phyloP scores from a whole-genome alignment of 345 rosid species.

The Linum tenue region DNA sequence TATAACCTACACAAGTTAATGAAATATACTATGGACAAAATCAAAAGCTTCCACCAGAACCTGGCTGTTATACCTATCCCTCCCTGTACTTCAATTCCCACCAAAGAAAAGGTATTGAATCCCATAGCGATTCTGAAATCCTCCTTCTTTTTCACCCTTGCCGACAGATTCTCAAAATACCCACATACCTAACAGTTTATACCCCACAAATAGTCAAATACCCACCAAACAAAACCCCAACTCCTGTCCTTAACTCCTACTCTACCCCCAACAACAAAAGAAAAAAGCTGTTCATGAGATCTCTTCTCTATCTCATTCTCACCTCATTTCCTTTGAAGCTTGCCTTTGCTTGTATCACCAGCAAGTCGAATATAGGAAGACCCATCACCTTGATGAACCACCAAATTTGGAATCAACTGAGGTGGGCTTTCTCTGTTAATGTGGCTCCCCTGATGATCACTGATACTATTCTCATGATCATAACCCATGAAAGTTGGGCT shows the following conservation, averaged over 20 bases:
- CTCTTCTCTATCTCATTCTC: too few species aligned
- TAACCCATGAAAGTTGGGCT: neutral
- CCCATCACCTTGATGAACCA: neutral
- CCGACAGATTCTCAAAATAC: too few species aligned
- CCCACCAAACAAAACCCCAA: too few species aligned
- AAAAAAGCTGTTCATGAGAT: too few species aligned
- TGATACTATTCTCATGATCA: neutral
- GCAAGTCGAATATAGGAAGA: neutral
- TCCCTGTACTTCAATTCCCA: slow-evolving; percentile 8
- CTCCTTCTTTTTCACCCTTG: too few species aligned
- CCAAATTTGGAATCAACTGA: slow-evolving; percentile 7
- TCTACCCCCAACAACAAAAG: too few species aligned
- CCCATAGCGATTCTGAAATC: too few species aligned
- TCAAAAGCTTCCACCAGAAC: slow-evolving; percentile 20
- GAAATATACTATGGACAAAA: slow-evolving; percentile 40
- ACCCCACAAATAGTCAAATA: neutral
- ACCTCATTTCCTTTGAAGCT: too few species aligned
- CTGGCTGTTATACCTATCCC: neutral
- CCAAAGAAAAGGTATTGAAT: too few species aligned
- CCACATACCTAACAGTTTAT: too few species aligned
- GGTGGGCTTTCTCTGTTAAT: slow-evolving; percentile 31
- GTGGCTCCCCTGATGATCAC: slow-evolving; percentile 9
- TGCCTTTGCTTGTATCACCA: too few species aligned
- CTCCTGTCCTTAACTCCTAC: too few species aligned
- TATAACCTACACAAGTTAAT: neutral